These are phyloP conservation scores for Syzygium malaccense DNA, from an alignment of 441 rosid genomes.

Conservation along the genomic window DNA sequence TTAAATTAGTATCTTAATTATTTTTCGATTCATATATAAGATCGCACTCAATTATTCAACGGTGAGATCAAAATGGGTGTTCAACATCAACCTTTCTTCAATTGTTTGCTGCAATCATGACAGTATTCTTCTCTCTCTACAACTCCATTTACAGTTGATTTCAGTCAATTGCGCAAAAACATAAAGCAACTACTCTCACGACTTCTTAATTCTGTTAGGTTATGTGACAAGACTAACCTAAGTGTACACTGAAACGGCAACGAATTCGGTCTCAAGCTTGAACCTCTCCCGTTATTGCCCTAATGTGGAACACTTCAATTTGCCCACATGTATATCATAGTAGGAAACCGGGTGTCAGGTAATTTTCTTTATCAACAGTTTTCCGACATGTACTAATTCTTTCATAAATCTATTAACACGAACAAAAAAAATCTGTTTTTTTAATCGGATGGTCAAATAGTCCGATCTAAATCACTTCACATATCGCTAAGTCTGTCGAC, in stretches of 20 bases:
- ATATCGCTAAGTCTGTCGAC: neutral
- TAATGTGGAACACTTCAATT: neutral
- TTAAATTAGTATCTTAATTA: neutral
- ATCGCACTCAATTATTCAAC: conserved; percentile 12
- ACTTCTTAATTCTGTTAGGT: neutral
- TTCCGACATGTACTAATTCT: neutral
- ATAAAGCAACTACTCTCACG: neutral
- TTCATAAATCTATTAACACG: neutral
- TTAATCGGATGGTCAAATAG: neutral
- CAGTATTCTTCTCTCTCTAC: neutral
- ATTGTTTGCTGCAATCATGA: neutral
- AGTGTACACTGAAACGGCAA: neutral
- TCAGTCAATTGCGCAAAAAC: neutral
- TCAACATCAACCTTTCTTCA: neutral
- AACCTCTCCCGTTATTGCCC: neutral
- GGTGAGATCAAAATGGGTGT: neutral
- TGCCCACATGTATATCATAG: neutral
- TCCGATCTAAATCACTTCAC: neutral
- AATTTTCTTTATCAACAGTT: neutral
- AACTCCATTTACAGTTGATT: neutral
- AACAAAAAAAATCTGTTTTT: neutral
- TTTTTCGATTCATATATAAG: neutral
- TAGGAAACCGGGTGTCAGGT: neutral
- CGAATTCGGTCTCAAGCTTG: neutral
- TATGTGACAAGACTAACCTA: neutral